Evolutionary conservation across 2,329 filamentous ascomycete genomes (phyloP).

Genomic region (Beauveria sp.): DNA sequence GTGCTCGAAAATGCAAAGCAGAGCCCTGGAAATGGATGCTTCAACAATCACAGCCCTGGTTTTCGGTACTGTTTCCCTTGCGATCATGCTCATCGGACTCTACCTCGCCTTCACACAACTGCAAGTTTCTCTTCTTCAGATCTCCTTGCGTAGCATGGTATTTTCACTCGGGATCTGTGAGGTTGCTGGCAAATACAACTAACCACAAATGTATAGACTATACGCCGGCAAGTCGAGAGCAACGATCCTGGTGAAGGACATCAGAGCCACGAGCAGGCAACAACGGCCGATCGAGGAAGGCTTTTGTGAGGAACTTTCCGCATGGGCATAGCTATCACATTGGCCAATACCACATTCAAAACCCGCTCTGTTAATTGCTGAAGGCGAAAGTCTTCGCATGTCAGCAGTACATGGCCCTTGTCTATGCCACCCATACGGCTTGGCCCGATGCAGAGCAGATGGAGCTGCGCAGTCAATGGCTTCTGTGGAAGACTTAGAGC

Average conservation of each 20-base stretch:
- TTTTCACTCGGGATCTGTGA: not conserved
- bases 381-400: too few relatives aligned
- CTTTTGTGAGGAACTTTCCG: too few relatives aligned
- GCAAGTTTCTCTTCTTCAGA: not conserved
- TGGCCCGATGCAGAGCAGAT: too few relatives aligned
- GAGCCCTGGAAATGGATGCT: not conserved
- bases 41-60: not conserved
- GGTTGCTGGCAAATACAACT: not conserved
- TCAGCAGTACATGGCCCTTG: too few relatives aligned
- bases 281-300: too few relatives aligned
- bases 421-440: too few relatives aligned
- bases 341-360: too few relatives aligned
- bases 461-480: too few relatives aligned
- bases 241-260: not conserved
- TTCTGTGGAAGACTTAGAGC: too few relatives aligned
- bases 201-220: not conserved
- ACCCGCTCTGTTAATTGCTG: too few relatives aligned
- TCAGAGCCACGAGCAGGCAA: not conserved
- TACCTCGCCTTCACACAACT: not conserved
- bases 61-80: not conserved
- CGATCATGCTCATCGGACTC: not conserved
- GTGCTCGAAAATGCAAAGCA: not conserved
- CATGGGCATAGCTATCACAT: too few relatives aligned
- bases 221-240: not conserved
- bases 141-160: not conserved